Percentiles rank a stretch among this genome's conserved stretches.
Evolutionary conservation across 441 rosid genomes (phyloP).

Genomic region (Breynia disticha): DNA sequence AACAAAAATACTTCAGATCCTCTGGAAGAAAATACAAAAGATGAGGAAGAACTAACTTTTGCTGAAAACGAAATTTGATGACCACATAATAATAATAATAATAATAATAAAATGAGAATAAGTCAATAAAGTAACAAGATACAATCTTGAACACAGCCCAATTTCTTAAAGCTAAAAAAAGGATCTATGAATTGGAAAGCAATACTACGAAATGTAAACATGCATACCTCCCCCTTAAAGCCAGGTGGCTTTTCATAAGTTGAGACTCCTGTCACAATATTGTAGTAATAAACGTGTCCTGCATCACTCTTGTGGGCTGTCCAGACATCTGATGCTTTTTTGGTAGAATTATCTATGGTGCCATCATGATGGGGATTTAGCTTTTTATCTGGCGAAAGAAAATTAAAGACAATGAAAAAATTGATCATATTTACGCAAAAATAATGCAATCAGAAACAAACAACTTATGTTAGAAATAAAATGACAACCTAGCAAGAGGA

Average conservation of each 20-base stretch:
- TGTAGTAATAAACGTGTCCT: slow-evolving; percentile 80
- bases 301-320: slow-evolving; percentile 88
- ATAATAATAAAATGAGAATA: no score
- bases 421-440: slow-evolving; percentile 13
- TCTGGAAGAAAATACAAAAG: no score
- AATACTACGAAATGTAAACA: background rate
- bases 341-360: slow-evolving; percentile 27
- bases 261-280: slow-evolving; percentile 76
- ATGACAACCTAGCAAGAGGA: slow-evolving; percentile 44
- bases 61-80: no score
- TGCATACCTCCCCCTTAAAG: slow-evolving; percentile 66
- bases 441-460: slow-evolving; percentile 37
- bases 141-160: background rate
- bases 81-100: no score
- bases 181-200: background rate
- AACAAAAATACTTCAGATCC: no score
- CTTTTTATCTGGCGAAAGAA: slow-evolving; percentile 47
- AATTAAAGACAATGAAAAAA: slow-evolving; percentile 19
- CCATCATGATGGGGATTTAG: slow-evolving; percentile 30
- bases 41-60: no score
- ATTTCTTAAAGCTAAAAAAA: background rate
- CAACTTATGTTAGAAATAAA: slow-evolving; percentile 38
- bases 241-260: slow-evolving; percentile 87
- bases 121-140: background rate
- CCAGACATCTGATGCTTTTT: slow-evolving; percentile 62